A percentile compares a stretch with the other conserved stretches of the same genome.
Evolutionary conservation across 1,139 yeast genomes (phyloP).

Genomic region (Wickerhamiella infanticola): DNA sequence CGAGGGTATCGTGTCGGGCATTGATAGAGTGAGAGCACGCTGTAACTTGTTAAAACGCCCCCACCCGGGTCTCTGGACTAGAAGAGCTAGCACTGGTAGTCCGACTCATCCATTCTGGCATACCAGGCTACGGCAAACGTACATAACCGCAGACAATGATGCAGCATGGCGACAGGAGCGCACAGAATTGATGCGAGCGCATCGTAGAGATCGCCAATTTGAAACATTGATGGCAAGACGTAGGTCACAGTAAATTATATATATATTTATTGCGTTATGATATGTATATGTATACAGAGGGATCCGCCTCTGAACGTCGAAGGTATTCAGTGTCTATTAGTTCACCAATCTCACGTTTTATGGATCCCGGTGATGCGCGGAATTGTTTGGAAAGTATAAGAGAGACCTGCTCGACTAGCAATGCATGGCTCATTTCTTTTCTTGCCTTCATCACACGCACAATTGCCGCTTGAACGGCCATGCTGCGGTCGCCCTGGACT

Average conservation of each 20-base stretch:
- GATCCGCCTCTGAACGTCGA: constrained; percentile 50
- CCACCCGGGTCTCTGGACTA: constrained; percentile 14
- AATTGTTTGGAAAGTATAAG: constrained; percentile 50
- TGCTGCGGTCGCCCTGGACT: constrained; percentile 34
- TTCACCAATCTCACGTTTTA: constrained; percentile 68
- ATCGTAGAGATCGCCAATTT: constrained; percentile 18
- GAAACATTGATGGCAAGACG: constrained; percentile 1
- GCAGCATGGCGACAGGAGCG: constrained; percentile 19
- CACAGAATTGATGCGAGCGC: constrained; percentile 15
- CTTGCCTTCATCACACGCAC: constrained; percentile 68
- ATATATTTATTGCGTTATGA: constrained; percentile 26
- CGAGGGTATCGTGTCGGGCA: constrained; percentile 6
- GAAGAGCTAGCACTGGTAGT: constrained; percentile 9
- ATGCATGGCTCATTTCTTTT: constrained; percentile 21
- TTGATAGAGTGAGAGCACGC: constrained; percentile 15
- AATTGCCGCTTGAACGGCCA: constrained; percentile 73
- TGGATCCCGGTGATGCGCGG: constrained; percentile 48
- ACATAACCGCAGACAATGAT: constrained; percentile 15
- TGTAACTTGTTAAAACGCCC: constrained; percentile 16
- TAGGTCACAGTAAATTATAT: neutral
- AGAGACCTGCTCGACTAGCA: constrained; percentile 38
- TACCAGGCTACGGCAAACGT: constrained; percentile 16
- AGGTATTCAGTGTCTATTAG: constrained; percentile 73
- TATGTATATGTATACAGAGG: constrained; percentile 53
- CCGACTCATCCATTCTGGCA: constrained; percentile 18